Conservation (phyloP, 2,329 filamentous ascomycete genomes). For the Trichoderma asperellum region DNA sequence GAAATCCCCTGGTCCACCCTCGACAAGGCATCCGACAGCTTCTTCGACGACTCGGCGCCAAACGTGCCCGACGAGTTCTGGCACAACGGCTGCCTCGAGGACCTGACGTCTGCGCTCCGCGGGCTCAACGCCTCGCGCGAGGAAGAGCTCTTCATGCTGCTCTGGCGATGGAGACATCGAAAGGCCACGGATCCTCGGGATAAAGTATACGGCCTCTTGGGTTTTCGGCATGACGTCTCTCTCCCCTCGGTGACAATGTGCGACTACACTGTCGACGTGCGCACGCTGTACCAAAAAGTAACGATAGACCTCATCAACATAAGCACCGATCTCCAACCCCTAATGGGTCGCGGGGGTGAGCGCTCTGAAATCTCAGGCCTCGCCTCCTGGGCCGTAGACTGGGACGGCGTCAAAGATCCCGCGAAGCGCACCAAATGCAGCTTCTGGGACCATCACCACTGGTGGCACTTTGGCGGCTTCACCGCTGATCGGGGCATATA, state of each 20-base stretch:
- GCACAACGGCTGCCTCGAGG: not conserved
- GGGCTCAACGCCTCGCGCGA: conserved; percentile 5
- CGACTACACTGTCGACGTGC: conserved; percentile 14
- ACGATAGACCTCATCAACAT: conserved; percentile 15
- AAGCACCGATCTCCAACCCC: conserved; percentile 12
- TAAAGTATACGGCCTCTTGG: conserved; percentile 12
- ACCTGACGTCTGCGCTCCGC: not conserved
- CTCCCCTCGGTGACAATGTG: not conserved
- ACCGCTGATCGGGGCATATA: conserved; percentile 3
- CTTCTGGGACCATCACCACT: conserved; percentile 16
- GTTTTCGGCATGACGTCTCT: not conserved
- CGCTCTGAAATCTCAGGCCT: conserved; percentile 9
- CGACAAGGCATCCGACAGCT: not conserved
- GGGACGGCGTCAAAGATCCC: not conserved
- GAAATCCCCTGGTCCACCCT: not conserved
- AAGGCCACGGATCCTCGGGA: conserved; percentile 6
- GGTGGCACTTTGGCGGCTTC: conserved; percentile 20
- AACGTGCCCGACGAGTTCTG: conserved; percentile 1
- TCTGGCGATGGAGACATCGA: conserved; percentile 14
- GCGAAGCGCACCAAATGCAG: not conserved
- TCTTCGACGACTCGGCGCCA: not conserved
- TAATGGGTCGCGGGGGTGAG: conserved; percentile 15
- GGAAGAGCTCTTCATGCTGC: conserved; percentile 13
- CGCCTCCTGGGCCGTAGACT: conserved; percentile 16
- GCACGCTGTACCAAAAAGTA: conserved; percentile 9